Conservation (phyloP, 345 rosid genomes). For the Capsella bursapastoris region DNA sequence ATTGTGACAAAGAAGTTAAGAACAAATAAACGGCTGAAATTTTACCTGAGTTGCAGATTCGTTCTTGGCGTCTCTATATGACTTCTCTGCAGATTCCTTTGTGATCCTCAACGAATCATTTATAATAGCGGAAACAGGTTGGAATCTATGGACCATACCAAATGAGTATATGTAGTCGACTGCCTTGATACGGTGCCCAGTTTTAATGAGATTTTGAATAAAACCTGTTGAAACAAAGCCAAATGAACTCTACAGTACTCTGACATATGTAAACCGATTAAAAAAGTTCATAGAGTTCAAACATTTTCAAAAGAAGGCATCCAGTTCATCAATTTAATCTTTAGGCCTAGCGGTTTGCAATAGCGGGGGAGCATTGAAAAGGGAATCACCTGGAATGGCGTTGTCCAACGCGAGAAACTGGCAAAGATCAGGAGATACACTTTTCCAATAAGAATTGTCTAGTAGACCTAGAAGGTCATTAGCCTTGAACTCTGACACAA, state of each 20-base stretch:
- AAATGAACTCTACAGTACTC: neutral
- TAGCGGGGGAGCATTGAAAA: constrained; percentile 7
- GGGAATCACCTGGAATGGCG: constrained; percentile 31
- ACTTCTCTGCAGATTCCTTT: constrained; percentile 23
- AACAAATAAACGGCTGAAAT: neutral
- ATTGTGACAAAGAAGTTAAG: constrained; percentile 7
- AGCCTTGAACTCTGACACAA: constrained; percentile 49
- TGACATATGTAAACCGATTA: neutral
- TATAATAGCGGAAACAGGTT: constrained; percentile 42
- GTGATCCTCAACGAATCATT: constrained; percentile 44
- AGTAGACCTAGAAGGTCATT: constrained; percentile 47
- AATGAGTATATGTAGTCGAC: constrained; percentile 46
- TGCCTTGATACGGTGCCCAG: constrained; percentile 44
- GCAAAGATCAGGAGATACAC: constrained; percentile 44
- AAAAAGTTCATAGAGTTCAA: constrained; percentile 4
- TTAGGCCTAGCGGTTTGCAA: neutral
- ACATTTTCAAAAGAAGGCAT: neutral
- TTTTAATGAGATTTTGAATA: constrained; percentile 43
- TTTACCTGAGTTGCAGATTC: constrained; percentile 30
- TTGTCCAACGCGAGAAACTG: constrained; percentile 47
- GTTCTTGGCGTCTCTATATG: constrained; percentile 20
- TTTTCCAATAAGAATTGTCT: constrained; percentile 40
- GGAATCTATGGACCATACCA: constrained; percentile 45
- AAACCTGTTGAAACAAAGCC: constrained; percentile 26
- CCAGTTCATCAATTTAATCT: neutral